These are phyloP conservation scores for Boletus semigastroideus DNA, from an alignment of 1,284 basidiomycete genomes.

Conservation along the genomic window DNA sequence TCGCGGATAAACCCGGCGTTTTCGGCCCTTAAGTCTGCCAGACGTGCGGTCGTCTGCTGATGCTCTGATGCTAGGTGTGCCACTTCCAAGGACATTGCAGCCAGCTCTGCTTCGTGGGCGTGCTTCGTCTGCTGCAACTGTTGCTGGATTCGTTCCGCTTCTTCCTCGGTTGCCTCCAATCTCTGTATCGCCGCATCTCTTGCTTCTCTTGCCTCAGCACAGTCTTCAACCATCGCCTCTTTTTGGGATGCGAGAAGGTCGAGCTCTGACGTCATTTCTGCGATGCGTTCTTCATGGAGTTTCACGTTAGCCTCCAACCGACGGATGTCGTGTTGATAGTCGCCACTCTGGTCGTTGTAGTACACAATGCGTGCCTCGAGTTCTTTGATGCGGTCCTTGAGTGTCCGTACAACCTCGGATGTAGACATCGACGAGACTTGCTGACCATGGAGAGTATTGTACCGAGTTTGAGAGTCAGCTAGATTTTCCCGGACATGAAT, in stretches of 20 bases:
- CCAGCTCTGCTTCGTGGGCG: conserved; percentile 20
- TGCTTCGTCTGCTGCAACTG: conserved; percentile 24
- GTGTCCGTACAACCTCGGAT: conserved; percentile 49
- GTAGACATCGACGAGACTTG: conserved; percentile 62
- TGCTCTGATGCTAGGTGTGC: conserved; percentile 16
- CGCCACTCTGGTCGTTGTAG: conserved; percentile 66
- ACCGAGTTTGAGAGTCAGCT: conserved; percentile 53
- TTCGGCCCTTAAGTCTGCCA: conserved; percentile 15
- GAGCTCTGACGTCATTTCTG: conserved; percentile 64
- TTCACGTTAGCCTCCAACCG: conserved; percentile 69
- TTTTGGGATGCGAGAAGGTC: conserved; percentile 64
- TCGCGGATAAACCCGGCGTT: conserved; percentile 19
- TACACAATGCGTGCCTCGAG: conserved; percentile 60
- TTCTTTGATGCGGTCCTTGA: conserved; percentile 62
- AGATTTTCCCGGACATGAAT: conserved; percentile 51
- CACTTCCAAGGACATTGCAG: conserved; percentile 16
- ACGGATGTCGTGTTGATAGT: conserved; percentile 73
- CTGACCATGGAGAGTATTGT: conserved; percentile 57
- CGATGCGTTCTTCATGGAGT: conserved; percentile 68
- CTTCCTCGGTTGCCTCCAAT: conserved; percentile 44
- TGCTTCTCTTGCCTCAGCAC: conserved; percentile 66
- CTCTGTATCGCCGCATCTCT: conserved; percentile 56
- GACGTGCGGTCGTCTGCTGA: conserved; percentile 9
- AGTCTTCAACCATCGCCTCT: conserved; percentile 78
- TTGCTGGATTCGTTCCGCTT: conserved; percentile 56